Evolutionary conservation across 1,284 basidiomycete genomes (phyloP).

Genomic region (Heterobasidion parviporum): DNA sequence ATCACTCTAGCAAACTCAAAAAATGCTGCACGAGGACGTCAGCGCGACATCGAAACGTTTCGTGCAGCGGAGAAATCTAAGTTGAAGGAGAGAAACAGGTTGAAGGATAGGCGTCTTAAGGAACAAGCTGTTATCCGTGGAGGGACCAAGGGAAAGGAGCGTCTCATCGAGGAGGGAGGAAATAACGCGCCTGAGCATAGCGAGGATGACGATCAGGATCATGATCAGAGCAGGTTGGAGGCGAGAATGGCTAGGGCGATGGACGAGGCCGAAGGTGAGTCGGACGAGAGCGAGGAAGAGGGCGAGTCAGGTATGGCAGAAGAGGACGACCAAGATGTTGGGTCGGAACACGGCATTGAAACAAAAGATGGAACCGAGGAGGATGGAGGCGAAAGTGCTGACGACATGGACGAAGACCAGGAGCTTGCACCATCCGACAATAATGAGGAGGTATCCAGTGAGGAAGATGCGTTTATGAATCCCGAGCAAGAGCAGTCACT

Average conservation of each 20-base stretch:
- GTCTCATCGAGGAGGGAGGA: slow-evolving; percentile 11
- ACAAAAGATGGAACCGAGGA: slow-evolving; percentile 2
- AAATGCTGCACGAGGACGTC: slow-evolving; percentile 17
- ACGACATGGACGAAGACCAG: slow-evolving; percentile 32
- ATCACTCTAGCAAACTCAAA: slow-evolving; percentile 22
- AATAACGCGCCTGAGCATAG: slow-evolving; percentile 4
- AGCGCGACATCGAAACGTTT: slow-evolving; percentile 16
- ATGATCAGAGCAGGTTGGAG: slow-evolving; percentile 14
- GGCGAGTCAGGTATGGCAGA: not conserved
- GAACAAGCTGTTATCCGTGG: slow-evolving; percentile 13
- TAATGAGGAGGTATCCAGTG: slow-evolving; percentile 39
- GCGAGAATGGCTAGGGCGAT: slow-evolving; percentile 25
- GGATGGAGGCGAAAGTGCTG: slow-evolving; percentile 1
- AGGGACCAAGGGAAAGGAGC: slow-evolving; percentile 1
- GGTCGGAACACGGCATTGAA: slow-evolving; percentile 3
- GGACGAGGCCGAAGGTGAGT: slow-evolving; percentile 19
- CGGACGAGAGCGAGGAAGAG: slow-evolving; percentile 8
- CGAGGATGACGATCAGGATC: slow-evolving; percentile 5
- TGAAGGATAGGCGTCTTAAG: slow-evolving; percentile 20
- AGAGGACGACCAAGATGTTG: slow-evolving; percentile 3
- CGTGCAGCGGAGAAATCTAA: slow-evolving; percentile 20
- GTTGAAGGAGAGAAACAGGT: slow-evolving; percentile 22
- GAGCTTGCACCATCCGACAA: slow-evolving; percentile 4
- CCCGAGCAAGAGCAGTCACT: slow-evolving; percentile 4
- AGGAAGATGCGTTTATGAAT: slow-evolving; percentile 40